Evolutionary conservation across 2,329 filamentous ascomycete genomes (phyloP), one percentile per base, ranked within the genome.

Genomic region (Venturia asperata): DNA sequence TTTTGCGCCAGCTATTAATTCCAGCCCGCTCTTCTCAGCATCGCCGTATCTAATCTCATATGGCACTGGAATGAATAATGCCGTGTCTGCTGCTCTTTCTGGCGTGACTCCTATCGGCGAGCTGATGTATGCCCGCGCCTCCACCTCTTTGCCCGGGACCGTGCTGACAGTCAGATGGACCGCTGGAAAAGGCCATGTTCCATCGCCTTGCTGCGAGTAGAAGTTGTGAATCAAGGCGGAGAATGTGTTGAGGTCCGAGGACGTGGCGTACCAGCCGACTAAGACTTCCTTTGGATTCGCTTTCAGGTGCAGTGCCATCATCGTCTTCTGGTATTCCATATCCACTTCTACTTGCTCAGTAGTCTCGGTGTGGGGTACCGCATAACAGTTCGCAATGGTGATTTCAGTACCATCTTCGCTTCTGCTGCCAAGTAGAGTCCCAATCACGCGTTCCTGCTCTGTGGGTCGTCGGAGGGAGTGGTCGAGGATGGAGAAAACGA

Each of bases 271-370:
- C 94, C 94, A 99, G 74, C 94, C 94, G 68, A 99, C 89, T 66
- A 99, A 85, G 64, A 92, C 87, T 79, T 99, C 94, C 78, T 92
- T 91, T 62, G 94, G 94, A 77, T 92, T 90, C 66, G 92, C 93
- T 80, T 93, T 93, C 71, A 97, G 87, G 77, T 96, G 93, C 72
- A 99, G 83, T 67, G 90, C 89, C 66, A 97, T 87, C 94, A 99
- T 99, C 78, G 93, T 92, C 85, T 97, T 97, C 81, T 99, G 94
- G 80, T 97, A 99, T 80, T 99, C 94, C 84, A 99, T 96, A 77
- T 99, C 94, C 69, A 99, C 94, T 80, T 99, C 94, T 73, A 99
- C 94, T 80, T 99, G 94, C 79, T 99, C 94, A 76, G 92, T 90
- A 71, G 93, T 96, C 81, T 99, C 94, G 71, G 93, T 97, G 82